Evolutionary conservation across 345 rosid species (phyloP).

Genomic region (Syzygium aromaticum): DNA sequence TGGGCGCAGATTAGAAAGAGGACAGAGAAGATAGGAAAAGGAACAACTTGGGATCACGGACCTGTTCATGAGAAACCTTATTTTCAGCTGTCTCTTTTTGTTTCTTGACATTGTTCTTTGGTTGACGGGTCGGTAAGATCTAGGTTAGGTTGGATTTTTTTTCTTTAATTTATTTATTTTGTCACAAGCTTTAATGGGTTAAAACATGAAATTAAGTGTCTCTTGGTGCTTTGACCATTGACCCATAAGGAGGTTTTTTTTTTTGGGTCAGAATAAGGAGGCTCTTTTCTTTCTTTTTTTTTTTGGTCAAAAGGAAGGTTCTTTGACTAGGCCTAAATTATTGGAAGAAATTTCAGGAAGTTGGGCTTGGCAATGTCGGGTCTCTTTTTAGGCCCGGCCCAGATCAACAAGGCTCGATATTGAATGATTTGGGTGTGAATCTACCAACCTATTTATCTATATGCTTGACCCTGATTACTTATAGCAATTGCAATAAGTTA

Average conservation of each 20-base stretch:
- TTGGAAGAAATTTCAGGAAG: neutral
- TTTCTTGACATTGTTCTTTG: neutral
- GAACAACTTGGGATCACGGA: neutral
- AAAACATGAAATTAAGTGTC: neutral
- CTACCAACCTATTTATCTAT: neutral
- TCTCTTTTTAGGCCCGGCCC: neutral
- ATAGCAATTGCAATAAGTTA: neutral
- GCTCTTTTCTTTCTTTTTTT: too few species aligned
- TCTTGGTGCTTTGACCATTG: neutral
- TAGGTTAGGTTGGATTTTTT: neutral
- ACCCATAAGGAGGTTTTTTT: neutral
- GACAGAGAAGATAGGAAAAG: neutral
- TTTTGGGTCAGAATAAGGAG: too few species aligned
- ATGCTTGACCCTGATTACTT: neutral
- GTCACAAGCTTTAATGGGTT: neutral
- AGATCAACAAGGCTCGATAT: neutral
- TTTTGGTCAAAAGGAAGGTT: neutral
- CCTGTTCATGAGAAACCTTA: neutral
- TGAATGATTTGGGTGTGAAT: neutral
- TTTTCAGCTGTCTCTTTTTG: neutral
- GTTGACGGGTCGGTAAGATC: neutral
- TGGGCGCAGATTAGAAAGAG: neutral
- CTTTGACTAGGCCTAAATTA: neutral
- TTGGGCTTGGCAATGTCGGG: neutral
- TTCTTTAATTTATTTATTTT: neutral